These are phyloP conservation scores for Alopecurus myosuroides DNA, from an alignment of 176 grass and related monocot genomes.

Conservation along the genomic window DNA sequence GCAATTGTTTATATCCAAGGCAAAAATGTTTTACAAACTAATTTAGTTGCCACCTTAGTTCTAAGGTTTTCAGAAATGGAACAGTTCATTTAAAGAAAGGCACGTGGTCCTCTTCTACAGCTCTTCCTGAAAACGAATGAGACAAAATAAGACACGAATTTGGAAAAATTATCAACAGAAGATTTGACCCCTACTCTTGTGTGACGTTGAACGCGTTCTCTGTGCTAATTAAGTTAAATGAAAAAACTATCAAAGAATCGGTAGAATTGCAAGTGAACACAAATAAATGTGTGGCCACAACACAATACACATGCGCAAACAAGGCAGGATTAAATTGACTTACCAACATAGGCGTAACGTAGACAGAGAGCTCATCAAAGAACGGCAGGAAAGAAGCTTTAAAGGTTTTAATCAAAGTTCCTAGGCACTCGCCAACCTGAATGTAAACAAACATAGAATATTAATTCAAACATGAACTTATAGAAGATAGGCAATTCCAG, in stretches of 20 bases:
- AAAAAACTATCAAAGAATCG: background rate
- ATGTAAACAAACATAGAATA: background rate
- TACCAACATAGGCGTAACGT: conserved; percentile 97
- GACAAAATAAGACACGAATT: background rate
- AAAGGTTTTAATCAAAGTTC: conserved; percentile 98
- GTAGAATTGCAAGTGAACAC: conserved; percentile 7
- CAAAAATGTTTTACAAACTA: background rate
- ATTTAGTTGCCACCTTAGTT: background rate
- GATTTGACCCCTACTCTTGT: background rate
- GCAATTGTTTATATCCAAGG: background rate
- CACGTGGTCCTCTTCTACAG: background rate
- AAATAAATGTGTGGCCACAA: background rate
- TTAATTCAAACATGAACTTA: conserved; percentile 23
- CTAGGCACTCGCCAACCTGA: conserved; percentile 92
- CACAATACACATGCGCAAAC: background rate
- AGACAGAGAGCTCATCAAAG: conserved; percentile 96
- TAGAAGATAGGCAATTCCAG: background rate
- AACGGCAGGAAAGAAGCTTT: conserved; percentile 83
- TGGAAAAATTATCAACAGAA: background rate
- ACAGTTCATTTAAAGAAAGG: background rate
- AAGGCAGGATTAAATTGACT: conserved; percentile 24
- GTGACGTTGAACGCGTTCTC: background rate
- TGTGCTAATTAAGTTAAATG: background rate
- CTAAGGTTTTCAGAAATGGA: background rate
- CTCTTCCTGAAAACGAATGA: background rate